These are phyloP conservation scores for Clarireedia homoeocarpa DNA, from an alignment of 2,329 filamentous ascomycete species.

Conservation along the genomic window DNA sequence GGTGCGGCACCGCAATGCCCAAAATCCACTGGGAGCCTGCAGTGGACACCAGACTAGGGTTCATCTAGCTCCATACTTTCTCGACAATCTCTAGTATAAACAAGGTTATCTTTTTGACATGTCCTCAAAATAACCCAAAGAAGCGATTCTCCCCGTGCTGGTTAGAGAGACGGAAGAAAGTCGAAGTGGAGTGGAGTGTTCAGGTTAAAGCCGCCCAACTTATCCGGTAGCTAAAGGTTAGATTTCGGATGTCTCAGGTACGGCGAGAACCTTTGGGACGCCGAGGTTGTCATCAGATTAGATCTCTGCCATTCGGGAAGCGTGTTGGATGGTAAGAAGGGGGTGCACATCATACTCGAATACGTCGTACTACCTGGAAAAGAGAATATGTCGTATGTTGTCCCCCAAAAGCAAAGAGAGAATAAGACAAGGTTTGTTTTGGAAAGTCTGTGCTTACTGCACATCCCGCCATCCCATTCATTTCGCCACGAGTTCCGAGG, in stretches of 20 bases:
- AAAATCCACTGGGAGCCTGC: too few relatives aligned
- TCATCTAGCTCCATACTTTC: not conserved
- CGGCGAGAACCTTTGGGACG: too few relatives aligned
- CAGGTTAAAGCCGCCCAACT: not conserved
- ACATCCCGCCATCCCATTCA: not conserved
- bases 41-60: too few relatives aligned
- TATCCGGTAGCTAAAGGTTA: not conserved
- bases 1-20: too few relatives aligned
- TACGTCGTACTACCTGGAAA: not conserved
- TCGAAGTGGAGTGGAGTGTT: not conserved
- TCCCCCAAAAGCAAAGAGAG: not conserved
- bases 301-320: not conserved
- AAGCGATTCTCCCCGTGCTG: too few relatives aligned
- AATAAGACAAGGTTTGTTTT: not conserved
- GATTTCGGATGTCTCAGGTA: not conserved
- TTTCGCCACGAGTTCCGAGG: constrained; percentile 5
- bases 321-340: not conserved
- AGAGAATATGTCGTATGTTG: not conserved
- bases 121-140: not conserved
- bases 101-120: constrained; percentile 1
- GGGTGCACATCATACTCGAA: not conserved
- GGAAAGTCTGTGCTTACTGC: constrained; percentile 3
- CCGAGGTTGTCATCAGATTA: constrained; percentile 3
- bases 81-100: constrained; percentile 2
- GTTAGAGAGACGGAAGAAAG: not conserved